These are phyloP conservation scores for Crithidia thermophila DNA, from an alignment of 208 protist genomes.

Conservation along the genomic window DNA sequence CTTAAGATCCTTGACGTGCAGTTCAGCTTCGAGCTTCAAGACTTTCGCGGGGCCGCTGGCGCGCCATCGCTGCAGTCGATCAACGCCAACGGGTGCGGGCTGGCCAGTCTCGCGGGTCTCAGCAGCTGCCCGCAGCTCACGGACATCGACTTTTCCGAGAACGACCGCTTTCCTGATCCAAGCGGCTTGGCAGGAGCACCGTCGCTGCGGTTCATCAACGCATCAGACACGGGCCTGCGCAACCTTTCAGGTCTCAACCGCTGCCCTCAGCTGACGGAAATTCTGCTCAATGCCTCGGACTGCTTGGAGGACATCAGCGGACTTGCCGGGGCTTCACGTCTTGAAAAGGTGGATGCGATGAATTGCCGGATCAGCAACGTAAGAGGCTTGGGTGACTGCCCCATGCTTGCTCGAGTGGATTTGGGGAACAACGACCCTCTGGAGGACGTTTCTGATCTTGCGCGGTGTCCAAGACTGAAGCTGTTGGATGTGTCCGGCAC, in stretches of 20 bases:
- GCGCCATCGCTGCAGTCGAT: background rate
- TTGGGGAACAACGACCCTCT: background rate
- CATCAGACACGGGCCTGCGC: background rate
- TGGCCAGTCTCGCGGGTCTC: background rate
- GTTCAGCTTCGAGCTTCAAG: background rate
- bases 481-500: background rate
- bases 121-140: constrained; percentile 1
- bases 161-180: background rate
- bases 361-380: background rate
- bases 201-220: background rate
- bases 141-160: background rate
- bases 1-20: background rate
- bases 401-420: background rate
- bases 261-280: background rate
- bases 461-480: background rate
- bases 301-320: background rate
- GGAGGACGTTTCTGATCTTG: background rate
- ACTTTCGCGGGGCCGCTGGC: background rate
- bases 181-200: background rate
- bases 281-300: background rate
- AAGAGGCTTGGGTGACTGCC: background rate
- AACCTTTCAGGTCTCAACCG: background rate
- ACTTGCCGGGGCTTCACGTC: background rate
- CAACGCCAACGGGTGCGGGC: background rate
- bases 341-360: background rate